phyloP scores from a whole-genome alignment of 495 filamentous ascomycete species.

The Hypoxylon fragiforme region DNA sequence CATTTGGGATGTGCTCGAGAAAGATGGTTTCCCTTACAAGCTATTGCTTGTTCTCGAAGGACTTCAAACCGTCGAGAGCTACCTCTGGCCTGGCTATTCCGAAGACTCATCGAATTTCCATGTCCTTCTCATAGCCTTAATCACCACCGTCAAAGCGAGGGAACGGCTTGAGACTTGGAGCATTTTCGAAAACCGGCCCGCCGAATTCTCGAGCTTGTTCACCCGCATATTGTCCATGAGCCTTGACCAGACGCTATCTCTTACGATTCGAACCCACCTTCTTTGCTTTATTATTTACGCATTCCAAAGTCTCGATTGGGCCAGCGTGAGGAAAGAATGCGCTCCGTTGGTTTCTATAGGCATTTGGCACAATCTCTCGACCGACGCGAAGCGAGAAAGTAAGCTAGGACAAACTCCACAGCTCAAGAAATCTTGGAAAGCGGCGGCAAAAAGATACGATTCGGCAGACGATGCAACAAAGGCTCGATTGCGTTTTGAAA shows the following conservation, averaged over 20 bases:
- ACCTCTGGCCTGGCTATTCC: conserved; percentile 87
- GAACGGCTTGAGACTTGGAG: conserved; percentile 89
- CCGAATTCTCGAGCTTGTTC: conserved; percentile 88
- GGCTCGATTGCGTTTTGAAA: conserved; percentile 83
- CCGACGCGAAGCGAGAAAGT: conserved; percentile 64
- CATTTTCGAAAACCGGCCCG: conserved; percentile 75
- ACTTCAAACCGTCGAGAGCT: conserved; percentile 88
- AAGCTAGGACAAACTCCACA: conserved; percentile 69
- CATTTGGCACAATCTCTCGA: conserved; percentile 91
- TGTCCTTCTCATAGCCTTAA: conserved; percentile 78
- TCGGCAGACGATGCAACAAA: conserved; percentile 79
- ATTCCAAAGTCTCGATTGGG: conserved; percentile 92
- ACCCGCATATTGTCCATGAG: conserved; percentile 87
- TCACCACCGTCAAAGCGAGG: conserved; percentile 84
- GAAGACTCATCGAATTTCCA: conserved; percentile 91
- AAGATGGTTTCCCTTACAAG: conserved; percentile 73
- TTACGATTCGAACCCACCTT: conserved; percentile 73
- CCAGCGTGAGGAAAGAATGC: conserved; percentile 90
- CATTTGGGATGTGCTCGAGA: conserved; percentile 89
- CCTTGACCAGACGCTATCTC: conserved; percentile 73
- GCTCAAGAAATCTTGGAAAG: conserved; percentile 88
- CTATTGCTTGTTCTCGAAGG: conserved; percentile 85
- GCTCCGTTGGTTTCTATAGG: conserved; percentile 92
- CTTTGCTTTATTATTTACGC: conserved; percentile 85
- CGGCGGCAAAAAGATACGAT: conserved; percentile 82